Base-by-base conservation (phyloP, 192 early-diverging fungal species). In the Fimicolochytrium jonesii region DNA sequence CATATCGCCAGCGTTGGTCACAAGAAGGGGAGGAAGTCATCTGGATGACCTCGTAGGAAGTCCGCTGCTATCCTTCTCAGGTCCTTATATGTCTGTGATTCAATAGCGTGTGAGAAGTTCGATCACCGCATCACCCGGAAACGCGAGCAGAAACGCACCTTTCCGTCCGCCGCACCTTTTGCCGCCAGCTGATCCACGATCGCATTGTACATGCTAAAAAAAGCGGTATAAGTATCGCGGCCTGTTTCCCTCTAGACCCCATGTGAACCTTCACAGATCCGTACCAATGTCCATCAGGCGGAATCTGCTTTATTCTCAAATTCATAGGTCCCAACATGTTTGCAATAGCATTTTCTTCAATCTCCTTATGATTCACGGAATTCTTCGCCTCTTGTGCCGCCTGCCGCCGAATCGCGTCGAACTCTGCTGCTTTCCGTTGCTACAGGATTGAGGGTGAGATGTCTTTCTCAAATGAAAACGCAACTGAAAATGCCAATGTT, bases 11-110 rank as follows among this genome's bases (percentile, higher is more conserved):
- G 80, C 72, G 22, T 93, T 81, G 46, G 82, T 87, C 15, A 82
- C 74, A 58, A 95, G 59, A 94, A 98, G 9, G 95, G 94, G 22
- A 93, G 61, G 73, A 95, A 98, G 64, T 96, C 95, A 50, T 90
- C 92, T 22, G 82, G 64, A 67, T 94, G 75, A 30, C 64, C 35
- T 31, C 86, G 80, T 88, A 98, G 92, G 59, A 89, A 91, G 29
- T 76, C 66, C 6, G 95, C 91, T 3, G 92, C 86, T 15, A 78
- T 61, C 29, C 77, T 67, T 48, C 95, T 81, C 66, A 94, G 71
- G 23, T 90, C 73, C 35, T 77, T 67, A 58, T 89, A 89, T 9
- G 56, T 61, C 62, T 67, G 53, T 29, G 18, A 47, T 35, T n/a
- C n/a, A n/a, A n/a, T n/a, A n/a, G n/a, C n/a, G n/a, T n/a, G n/a